Evolutionary conservation across 768 basidiomycete species (phyloP).

Genomic region (Russula compacta): DNA sequence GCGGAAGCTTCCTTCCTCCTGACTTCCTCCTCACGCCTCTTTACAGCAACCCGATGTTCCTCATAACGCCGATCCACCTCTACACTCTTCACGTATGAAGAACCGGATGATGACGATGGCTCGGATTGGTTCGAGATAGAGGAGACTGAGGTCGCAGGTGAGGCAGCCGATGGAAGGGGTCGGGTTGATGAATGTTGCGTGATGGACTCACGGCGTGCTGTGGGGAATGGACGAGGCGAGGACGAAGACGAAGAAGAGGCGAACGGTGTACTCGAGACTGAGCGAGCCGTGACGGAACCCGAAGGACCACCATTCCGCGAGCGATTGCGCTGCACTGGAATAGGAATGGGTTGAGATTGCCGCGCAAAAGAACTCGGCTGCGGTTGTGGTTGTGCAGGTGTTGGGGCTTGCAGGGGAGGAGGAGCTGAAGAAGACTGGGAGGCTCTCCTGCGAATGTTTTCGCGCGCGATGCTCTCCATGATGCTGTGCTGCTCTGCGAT

Average conservation of each 20-base stretch:
- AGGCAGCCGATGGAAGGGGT: not conserved
- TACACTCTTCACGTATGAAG: not conserved
- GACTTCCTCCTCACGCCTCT: conserved; percentile 6
- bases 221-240: conserved; percentile 2
- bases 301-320: conserved; percentile 5
- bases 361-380: not conserved
- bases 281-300: not conserved
- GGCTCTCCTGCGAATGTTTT: not conserved
- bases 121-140: conserved; percentile 6
- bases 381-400: not conserved
- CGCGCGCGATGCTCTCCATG: conserved; percentile 7
- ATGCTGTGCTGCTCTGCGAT: conserved; percentile 13
- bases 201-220: conserved; percentile 5
- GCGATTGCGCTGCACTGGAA: conserved; percentile 5
- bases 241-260: not conserved
- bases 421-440: not conserved
- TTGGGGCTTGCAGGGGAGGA: not conserved
- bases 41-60: conserved; percentile 1
- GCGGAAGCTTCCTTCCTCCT: conserved; percentile 5
- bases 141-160: conserved; percentile 3
- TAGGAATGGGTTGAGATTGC: conserved; percentile 12
- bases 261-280: not conserved
- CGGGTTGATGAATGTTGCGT: not conserved
- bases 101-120: not conserved
- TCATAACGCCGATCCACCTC: conserved; percentile 2